A percentile compares a stretch with the other conserved stretches of the same genome.
phyloP scores from a whole-genome alignment of 2,329 filamentous ascomycete genomes.

The Dendrostoma leiphaemia region DNA sequence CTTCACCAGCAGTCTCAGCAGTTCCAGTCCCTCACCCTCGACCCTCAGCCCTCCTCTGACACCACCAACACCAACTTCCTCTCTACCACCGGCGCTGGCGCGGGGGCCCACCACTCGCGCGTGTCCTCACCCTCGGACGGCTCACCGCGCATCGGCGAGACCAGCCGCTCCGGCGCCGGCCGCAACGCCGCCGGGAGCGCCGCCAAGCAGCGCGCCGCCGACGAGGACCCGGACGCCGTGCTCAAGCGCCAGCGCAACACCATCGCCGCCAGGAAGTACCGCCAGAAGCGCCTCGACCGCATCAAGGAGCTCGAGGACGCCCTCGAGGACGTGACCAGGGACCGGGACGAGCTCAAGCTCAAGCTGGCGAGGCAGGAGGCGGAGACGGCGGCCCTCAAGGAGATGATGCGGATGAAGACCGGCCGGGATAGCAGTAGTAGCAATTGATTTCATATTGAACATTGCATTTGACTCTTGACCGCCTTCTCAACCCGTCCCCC shows the following conservation, averaged over 20 bases:
- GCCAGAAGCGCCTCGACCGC: slow-evolving; percentile 62
- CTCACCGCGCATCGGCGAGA: neutral
- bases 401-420: slow-evolving; percentile 30
- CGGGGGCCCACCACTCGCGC: slow-evolving; percentile 3
- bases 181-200: neutral
- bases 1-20: neutral
- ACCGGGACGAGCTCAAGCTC: slow-evolving; percentile 56
- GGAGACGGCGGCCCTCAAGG: slow-evolving; percentile 55
- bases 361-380: slow-evolving; percentile 57
- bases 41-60: neutral
- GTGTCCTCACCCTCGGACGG: slow-evolving; percentile 11
- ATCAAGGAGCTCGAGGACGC: slow-evolving; percentile 54
- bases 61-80: slow-evolving; percentile 1
- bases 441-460: slow-evolving; percentile 3
- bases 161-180: slow-evolving; percentile 8
- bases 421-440: slow-evolving; percentile 4
- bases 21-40: slow-evolving; percentile 8
- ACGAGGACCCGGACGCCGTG: slow-evolving; percentile 25
- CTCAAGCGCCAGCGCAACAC: slow-evolving; percentile 61
- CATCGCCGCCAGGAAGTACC: slow-evolving; percentile 60
- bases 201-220: slow-evolving; percentile 5
- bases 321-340: slow-evolving; percentile 49
- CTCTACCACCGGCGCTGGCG: neutral
- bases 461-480: neutral
- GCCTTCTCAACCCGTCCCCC: no score